Evolutionary conservation across 2,329 filamentous ascomycete genomes (phyloP).

Genomic region (Lasiodiplodia sp.): DNA sequence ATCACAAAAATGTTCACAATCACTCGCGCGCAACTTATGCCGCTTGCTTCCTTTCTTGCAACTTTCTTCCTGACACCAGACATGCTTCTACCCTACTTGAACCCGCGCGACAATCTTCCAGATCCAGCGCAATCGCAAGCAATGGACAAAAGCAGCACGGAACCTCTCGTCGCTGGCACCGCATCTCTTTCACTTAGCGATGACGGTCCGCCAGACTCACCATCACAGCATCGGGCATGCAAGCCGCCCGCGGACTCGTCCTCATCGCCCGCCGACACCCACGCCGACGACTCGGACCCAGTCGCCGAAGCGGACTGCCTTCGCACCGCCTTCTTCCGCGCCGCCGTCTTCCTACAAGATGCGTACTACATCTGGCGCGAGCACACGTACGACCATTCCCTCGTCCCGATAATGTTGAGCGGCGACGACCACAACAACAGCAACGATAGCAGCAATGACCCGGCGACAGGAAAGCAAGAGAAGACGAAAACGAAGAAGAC

Average conservation of each 20-base stretch:
- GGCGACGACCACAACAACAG: background rate
- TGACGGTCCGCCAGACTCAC: background rate
- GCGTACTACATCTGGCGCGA: constrained; percentile 5
- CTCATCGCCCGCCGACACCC: background rate
- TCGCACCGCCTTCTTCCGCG: constrained; percentile 10
- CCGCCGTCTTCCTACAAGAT: background rate
- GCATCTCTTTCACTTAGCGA: background rate
- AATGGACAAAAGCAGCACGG: background rate
- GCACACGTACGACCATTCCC: constrained; percentile 7
- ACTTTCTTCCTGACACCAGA: background rate
- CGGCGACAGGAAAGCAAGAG: background rate
- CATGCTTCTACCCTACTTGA: background rate
- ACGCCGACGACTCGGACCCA: background rate
- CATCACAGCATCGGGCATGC: too few species aligned
- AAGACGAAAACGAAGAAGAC: background rate
- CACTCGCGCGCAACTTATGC: background rate
- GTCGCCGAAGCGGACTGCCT: background rate
- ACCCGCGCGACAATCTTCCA: background rate
- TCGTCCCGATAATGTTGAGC: background rate
- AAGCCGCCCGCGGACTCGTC: background rate
- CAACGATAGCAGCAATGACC: background rate
- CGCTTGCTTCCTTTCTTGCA: background rate
- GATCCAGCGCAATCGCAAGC: background rate
- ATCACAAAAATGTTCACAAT: background rate
- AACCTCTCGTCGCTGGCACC: background rate